Conservation (phyloP, 768 basidiomycete species). For the Suillus americanus region DNA sequence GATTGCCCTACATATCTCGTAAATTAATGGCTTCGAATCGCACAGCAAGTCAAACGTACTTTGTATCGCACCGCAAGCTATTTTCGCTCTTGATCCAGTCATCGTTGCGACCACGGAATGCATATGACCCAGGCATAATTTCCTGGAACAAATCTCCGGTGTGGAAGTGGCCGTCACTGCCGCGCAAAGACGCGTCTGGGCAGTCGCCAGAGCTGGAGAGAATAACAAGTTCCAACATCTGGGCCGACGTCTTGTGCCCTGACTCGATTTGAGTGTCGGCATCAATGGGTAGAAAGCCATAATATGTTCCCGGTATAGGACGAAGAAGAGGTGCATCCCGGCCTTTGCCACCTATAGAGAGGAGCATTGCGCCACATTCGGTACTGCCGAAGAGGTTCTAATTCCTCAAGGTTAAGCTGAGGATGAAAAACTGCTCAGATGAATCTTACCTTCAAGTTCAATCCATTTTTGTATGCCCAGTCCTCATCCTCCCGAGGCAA, state of each 20-base stretch:
- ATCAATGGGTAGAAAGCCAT: conserved; percentile 64
- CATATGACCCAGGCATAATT: conserved; percentile 52
- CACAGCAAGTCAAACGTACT: conserved; percentile 34
- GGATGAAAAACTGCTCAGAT: conserved; percentile 11
- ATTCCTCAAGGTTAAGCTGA: conserved; percentile 10
- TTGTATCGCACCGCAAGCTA: conserved; percentile 77
- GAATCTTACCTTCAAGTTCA: conserved; percentile 55
- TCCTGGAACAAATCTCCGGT: conserved; percentile 83
- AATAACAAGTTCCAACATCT: conserved; percentile 69
- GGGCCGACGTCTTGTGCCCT: conserved; percentile 53
- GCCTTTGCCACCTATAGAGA: conserved; percentile 55
- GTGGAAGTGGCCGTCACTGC: conserved; percentile 70
- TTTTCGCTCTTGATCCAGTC: conserved; percentile 87
- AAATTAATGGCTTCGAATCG: conserved; percentile 6
- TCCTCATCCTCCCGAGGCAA: conserved; percentile 68
- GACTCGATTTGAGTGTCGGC: conserved; percentile 35
- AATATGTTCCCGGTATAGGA: conserved; percentile 61
- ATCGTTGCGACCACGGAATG: conserved; percentile 72
- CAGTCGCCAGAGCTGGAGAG: conserved; percentile 67
- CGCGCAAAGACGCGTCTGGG: conserved; percentile 56
- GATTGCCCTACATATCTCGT: conserved; percentile 49
- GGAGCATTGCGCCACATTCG: conserved; percentile 73
- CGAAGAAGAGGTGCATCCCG: conserved; percentile 52
- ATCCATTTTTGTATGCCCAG: conserved; percentile 63
- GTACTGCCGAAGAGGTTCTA: conserved; percentile 83